Evolutionary conservation across 2,329 filamentous ascomycete genomes (phyloP).

Genomic region (Acephala macrosclerotiorum): DNA sequence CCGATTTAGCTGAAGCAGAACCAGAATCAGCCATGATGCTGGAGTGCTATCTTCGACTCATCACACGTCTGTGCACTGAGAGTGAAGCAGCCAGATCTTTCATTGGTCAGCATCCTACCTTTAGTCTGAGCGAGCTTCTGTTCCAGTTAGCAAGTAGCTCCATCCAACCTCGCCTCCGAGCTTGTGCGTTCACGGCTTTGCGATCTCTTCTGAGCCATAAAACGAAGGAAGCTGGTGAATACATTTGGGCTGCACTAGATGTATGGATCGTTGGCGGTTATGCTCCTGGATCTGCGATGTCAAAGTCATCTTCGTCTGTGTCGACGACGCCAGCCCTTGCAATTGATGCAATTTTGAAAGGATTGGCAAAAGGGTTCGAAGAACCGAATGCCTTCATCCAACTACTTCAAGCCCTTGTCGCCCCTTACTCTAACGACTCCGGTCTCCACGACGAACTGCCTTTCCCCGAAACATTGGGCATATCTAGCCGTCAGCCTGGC

Average conservation of each 20-base stretch:
- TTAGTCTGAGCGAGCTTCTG: slow-evolving; percentile 76
- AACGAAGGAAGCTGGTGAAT: slow-evolving; percentile 67
- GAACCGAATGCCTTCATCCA: slow-evolving; percentile 85
- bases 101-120: slow-evolving; percentile 70
- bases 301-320: slow-evolving; percentile 45
- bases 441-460: slow-evolving; percentile 78
- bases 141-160: slow-evolving; percentile 81
- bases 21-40: slow-evolving; percentile 97
- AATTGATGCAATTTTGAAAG: slow-evolving; percentile 73
- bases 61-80: slow-evolving; percentile 80
- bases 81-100: slow-evolving; percentile 77
- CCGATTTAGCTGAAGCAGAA: slow-evolving; percentile 78
- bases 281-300: slow-evolving; percentile 50
- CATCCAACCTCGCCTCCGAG: slow-evolving; percentile 79
- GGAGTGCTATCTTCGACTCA: slow-evolving; percentile 89
- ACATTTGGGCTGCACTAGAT: slow-evolving; percentile 84
- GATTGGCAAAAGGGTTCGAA: slow-evolving; percentile 81
- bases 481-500: slow-evolving; percentile 79
- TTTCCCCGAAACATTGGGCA: slow-evolving; percentile 86
- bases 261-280: slow-evolving; percentile 75
- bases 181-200: slow-evolving; percentile 83
- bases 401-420: slow-evolving; percentile 75
- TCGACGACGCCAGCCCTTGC: slow-evolving; percentile 43
- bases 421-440: slow-evolving; percentile 66
- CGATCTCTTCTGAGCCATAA: slow-evolving; percentile 80